phyloP scores from a whole-genome alignment of 305 asterid genomes.

The Solanum hybrid region DNA sequence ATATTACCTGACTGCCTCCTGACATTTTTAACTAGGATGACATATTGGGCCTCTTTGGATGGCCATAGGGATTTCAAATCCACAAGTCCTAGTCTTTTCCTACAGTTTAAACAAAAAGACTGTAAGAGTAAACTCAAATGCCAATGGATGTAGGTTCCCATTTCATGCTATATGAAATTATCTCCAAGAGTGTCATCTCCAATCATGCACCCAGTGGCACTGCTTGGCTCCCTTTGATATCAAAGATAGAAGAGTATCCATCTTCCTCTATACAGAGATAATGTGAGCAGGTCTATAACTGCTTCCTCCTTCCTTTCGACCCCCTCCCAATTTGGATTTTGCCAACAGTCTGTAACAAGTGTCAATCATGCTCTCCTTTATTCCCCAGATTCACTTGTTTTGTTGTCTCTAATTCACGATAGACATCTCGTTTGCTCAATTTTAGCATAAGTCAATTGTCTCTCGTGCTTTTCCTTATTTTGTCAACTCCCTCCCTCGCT shows the following conservation, averaged over 20 bases:
- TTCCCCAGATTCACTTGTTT: neutral
- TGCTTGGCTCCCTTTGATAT: neutral
- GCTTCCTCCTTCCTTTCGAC: neutral
- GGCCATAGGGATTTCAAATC: neutral
- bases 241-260: neutral
- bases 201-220: neutral
- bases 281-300: neutral
- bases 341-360: neutral
- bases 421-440: neutral
- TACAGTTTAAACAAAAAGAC: neutral
- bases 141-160: neutral
- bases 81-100: neutral
- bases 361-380: neutral
- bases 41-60: neutral
- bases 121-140: neutral
- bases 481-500: neutral
- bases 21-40: neutral
- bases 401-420: neutral
- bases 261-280: neutral
- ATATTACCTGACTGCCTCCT: neutral
- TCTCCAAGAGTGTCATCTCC: neutral
- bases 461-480: neutral
- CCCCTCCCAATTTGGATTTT: neutral
- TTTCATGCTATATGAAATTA: neutral
- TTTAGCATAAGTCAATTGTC: neutral